Base-by-base conservation (phyloP, 1,139 yeast species). In the Yamadazyma membranifaciens region DNA sequence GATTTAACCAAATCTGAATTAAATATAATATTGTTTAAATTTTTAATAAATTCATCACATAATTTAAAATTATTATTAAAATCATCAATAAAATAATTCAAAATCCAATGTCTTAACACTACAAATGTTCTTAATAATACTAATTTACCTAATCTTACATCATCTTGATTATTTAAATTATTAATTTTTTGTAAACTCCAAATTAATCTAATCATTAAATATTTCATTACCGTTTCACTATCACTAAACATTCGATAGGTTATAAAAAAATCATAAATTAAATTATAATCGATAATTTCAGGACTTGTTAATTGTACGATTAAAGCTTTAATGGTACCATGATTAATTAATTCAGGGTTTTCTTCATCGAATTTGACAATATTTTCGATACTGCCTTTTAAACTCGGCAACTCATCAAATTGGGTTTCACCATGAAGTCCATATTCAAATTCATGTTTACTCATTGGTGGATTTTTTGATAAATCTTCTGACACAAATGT, bases 91-190 rank as follows among this genome's bases (percentile, higher is more conserved):
- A 83, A 85, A 56, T 83, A 83, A 57, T 85, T 91, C 45, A 87
- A 63, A 26, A 92, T 63, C 96, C 98, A 92, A 62, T 88, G 96
- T 53, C 98, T 75, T 37, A 92, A 55, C 28, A 87, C 83, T 31
- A 88, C 96, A 66, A 91, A 92, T 0, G 95, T 83, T 50, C 98
- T 74, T 31, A 91, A 76, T n/a, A 87, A 67, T 1, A 85, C 84
- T 38, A 85, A 69, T 48, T 83, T 78, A 4, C 94, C 95, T 9
- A 76, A 57, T 45, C 68, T 75, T n/a, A 62, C 59, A 33, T 65
- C 64, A 16, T 65, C 57, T 22, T 60, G 66, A 33, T 49, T 53
- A 34, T 45, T 51, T 20, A 20, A 20, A 36, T 60, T 69, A 53
- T 57, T 69, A 55, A 56, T 64, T 51, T 53, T 67, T 46, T 75